Evolutionary conservation across 2,329 filamentous ascomycete genomes (phyloP), one percentile per base, ranked within the genome.

Genomic region (Epichloe typhina): DNA sequence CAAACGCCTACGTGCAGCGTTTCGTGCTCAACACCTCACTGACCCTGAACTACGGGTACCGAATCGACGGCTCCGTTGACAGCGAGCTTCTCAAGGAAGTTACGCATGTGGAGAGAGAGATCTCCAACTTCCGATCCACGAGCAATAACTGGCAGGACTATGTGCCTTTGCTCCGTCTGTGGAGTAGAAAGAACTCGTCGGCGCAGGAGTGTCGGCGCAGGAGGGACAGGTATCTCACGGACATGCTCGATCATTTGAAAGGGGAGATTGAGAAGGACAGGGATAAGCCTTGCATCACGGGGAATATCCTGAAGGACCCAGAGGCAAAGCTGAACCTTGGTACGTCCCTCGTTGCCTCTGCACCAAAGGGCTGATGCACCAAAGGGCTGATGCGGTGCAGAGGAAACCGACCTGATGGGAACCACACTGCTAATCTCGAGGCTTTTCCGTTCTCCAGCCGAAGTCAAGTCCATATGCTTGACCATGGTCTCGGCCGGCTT

Each of bases 141-240:
- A 87, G 83, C 58, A 88, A 89, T 61, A 91, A 91, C 63, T 87
- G 84, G 80, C 84, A 88, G 60, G 87, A 93, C 60, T 91, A 91
- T 57, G 79, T 93, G 17, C 86, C 87, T 0, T 59, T 90, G 5
- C 63, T 93, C 53, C 75, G 87, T 31, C 64, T 88, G 2, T 75
- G 79, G 56, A 76, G 81, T 2, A 78, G 72, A 36, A 75, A 75
- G 55, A 88, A 80, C 58, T 71, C 72, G 3, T 75, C 80, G 46
- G 84, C 86, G 0, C 68, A 75, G 7, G 77, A 82, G 53, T 87
- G 82, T 65, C 77, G 85, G 38, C 69, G 70, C n/a, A 74, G 86
- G 19, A 73, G 86, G 49, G 85, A 88, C 55, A 77, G 74, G 48
- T 88, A 70, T 72, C 79, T 70, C 40, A 80, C 82, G 0, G 83